These are phyloP conservation scores for Malania oleifera DNA, from an alignment of 164 flowering plant genomes.

Conservation along the genomic window DNA sequence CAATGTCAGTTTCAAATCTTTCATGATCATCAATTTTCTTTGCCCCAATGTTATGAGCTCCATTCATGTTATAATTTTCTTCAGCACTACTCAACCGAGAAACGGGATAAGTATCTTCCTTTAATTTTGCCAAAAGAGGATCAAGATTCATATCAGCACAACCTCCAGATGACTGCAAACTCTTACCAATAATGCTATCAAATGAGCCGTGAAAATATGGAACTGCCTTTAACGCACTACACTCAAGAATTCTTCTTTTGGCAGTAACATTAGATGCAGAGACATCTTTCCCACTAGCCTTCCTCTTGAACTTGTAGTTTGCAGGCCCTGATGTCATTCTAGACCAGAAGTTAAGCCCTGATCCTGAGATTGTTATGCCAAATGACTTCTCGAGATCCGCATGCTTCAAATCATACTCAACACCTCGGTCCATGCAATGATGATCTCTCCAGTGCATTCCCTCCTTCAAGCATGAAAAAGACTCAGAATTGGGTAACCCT, in stretches of 20 bases:
- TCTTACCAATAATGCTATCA: slow-evolving; percentile 21
- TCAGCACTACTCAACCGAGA: slow-evolving; percentile 13
- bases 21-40: slow-evolving; percentile 9
- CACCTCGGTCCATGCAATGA: slow-evolving; percentile 75
- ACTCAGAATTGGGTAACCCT: slow-evolving; percentile 24
- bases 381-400: slow-evolving; percentile 81
- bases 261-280: slow-evolving; percentile 32
- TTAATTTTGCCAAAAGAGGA: slow-evolving; percentile 15
- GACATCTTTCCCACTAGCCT: slow-evolving; percentile 36
- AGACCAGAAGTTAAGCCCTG: slow-evolving; percentile 59
- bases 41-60: slow-evolving; percentile 9
- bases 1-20: slow-evolving; percentile 13
- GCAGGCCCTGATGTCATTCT: slow-evolving; percentile 43
- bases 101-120: slow-evolving; percentile 12
- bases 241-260: slow-evolving; percentile 70
- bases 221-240: slow-evolving; percentile 66
- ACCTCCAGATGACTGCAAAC: slow-evolving; percentile 24
- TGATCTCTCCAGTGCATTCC: slow-evolving; percentile 68
- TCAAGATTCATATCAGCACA: slow-evolving; percentile 26
- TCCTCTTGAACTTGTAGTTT: slow-evolving; percentile 51
- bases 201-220: slow-evolving; percentile 48
- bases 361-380: slow-evolving; percentile 51
- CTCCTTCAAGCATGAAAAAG: slow-evolving; percentile 60
- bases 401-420: slow-evolving; percentile 73
- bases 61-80: slow-evolving; percentile 15